Base-by-base conservation (phyloP, 2,329 filamentous ascomycete species). In the Neopestalotiopsis rosae region DNA sequence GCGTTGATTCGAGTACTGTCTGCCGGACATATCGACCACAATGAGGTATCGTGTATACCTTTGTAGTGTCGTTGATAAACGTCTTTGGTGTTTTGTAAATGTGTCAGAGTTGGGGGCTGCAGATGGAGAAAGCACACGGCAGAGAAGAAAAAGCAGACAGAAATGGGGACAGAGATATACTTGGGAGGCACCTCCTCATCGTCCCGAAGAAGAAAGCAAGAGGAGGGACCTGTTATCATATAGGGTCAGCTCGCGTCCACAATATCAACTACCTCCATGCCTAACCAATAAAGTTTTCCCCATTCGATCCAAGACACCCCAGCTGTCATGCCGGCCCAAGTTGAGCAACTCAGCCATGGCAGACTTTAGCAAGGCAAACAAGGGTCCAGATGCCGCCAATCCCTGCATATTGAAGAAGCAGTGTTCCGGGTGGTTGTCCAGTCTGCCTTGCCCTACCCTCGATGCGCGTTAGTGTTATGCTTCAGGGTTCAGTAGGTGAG, bases 1-100 rank as follows among this genome's bases (percentile, higher is more conserved):
- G 28, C 81, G 79, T 52, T 74, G 70, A 66, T 71, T 73, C 1
- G 77, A 74, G 67, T 80, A 78, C n/a, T 52, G 45, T 63, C 74
- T 77, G 7, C 72, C n/a, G 24, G 52, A 58, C 32, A 45, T 52
- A 14, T n/a, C 20, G 34, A 38, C 34, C 5, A 38, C 34, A 38
- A 10, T 10, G 6, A 7, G 6, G 34, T 38, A 38, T 38, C 34
- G 34, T 52, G 14, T n/a, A 52, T 10, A 49, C 42, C n/a, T 13
- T 5, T n/a, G 9, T 24, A 20, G 17, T 52, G n/a, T 49, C 3
- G 42, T 49, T 45, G 7, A n/a, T 17, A 52, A n/a, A 17, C 45
- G 14, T 7, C 58, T 61, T 30, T 61, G 32, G 58, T 52, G 45
- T 52, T 38, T 24, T 24, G 2, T 28, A 24, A 17, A 24, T 7